Conservation (phyloP, 495 filamentous ascomycete genomes). For the Hypoxylon trugodes region DNA sequence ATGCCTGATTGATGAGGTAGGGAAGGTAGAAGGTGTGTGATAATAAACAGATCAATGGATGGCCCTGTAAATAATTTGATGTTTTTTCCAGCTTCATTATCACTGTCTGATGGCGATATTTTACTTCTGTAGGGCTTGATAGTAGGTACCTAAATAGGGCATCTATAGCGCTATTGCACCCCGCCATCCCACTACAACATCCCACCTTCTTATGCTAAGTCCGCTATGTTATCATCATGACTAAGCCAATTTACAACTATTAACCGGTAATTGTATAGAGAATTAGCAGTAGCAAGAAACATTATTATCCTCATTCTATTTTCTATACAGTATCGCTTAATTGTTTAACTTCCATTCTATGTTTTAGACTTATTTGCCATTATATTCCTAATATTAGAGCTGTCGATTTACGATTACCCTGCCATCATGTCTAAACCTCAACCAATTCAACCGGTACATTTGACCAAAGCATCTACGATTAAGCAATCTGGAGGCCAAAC, state of each 20-base stretch:
- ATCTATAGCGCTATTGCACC: slow-evolving; percentile 3
- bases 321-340: too few species aligned
- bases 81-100: too few species aligned
- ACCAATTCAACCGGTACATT: slow-evolving; percentile 40
- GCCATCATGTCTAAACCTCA: slow-evolving; percentile 36
- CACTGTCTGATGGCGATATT: too few species aligned
- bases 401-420: background rate
- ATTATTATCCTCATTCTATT: too few species aligned
- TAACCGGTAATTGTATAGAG: slow-evolving; percentile 28
- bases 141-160: too few species aligned
- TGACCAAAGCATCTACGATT: slow-evolving; percentile 41
- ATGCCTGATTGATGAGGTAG: slow-evolving; percentile 3
- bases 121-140: too few species aligned
- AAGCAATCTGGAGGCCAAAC: slow-evolving; percentile 53
- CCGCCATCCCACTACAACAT: slow-evolving; percentile 17
- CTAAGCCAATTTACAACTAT: slow-evolving; percentile 20
- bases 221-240: slow-evolving; percentile 33
- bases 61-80: too few species aligned
- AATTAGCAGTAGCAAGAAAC: background rate
- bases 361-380: background rate
- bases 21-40: background rate
- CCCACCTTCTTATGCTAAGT: background rate
- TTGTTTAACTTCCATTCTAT: background rate
- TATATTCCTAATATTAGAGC: background rate
- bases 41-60: background rate